Conservation (phyloP, 2,329 filamentous ascomycete genomes). For the Ophiosphaerella korrae region DNA sequence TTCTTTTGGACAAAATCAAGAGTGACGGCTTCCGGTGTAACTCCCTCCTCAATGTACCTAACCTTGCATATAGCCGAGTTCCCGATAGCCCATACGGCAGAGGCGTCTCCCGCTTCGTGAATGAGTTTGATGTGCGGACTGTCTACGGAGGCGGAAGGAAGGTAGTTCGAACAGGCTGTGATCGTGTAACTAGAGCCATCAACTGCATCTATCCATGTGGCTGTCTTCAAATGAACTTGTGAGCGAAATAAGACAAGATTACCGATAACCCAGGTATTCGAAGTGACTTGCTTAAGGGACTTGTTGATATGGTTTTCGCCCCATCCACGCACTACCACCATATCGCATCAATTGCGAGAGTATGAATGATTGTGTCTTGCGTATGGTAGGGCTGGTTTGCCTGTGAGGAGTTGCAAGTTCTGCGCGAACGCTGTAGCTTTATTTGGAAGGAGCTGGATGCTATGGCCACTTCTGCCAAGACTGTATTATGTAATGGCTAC, state of each 20-base stretch:
- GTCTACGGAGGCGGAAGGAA: constrained; percentile 3
- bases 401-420: background rate
- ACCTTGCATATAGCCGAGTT: too few relatives aligned
- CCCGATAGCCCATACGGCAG: too few relatives aligned
- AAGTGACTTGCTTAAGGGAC: constrained; percentile 13
- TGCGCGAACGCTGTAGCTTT: background rate
- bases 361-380: background rate
- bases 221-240: constrained; percentile 1
- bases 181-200: constrained; percentile 15
- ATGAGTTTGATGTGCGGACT: constrained; percentile 10
- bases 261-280: constrained; percentile 14
- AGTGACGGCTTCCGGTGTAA: too few relatives aligned
- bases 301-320: constrained; percentile 13
- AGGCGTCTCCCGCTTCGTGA: too few relatives aligned
- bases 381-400: background rate
- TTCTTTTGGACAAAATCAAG: too few relatives aligned
- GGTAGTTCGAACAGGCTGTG: background rate
- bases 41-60: too few relatives aligned
- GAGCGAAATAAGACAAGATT: constrained; percentile 9
- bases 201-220: constrained; percentile 11
- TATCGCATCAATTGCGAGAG: background rate
- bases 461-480: background rate
- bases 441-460: background rate
- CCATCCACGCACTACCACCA: constrained; percentile 1
- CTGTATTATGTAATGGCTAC: background rate